Evolutionary conservation across 768 basidiomycete genomes (phyloP), one percentile per base, ranked within the genome.

Genomic region (Royoungia palumana): DNA sequence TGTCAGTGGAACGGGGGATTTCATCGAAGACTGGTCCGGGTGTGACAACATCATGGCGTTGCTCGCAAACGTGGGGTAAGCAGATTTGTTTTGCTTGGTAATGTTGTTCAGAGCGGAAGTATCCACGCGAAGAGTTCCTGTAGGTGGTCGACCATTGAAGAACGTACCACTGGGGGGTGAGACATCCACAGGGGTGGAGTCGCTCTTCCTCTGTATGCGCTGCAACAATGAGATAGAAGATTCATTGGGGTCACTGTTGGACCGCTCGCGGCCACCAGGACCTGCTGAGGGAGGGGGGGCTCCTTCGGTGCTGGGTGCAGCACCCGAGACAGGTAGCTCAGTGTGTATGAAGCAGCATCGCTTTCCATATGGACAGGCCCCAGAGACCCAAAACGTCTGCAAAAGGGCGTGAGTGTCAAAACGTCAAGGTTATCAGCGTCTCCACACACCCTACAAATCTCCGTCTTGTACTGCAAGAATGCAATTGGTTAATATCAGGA

Each of bases 321-420:
- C 72, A 22, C 80, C 83, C n/a, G 79, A 74, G 38, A 76, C 74
- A 16, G 89, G 87, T 38, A 90, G 75, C 60, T 89, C 89, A 2
- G 91, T 93, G 62, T 94, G 91, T 59, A 94, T 93, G 77, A 94
- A 94, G 72, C 91, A 94, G 68, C 91, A 94, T 48, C 91, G 73
- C 68, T 92, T 92, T 45, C 92, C 91, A 56, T 94, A 94, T 0
- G 91, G 91, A 63, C 91, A 94, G 16, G 91, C 90, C 22, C 91
- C 91, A 40, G 90, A 92, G 12, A 93, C 86, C 89, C 91, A 94
- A 75, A 94, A 94, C 8, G 91, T 94, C 85, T 91, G 59, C 10
- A 34, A 21, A n/a, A 50, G 22, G 6, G 28, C 60, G 40, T 56
- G 49, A 56, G 49, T 30, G 55, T 46, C 30, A 20, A 6, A 20